A percentile compares a stretch with the other conserved stretches of the same genome.
Evolutionary conservation across 192 early-diverging fungal species (phyloP).

Genomic region (Podila horticola): DNA sequence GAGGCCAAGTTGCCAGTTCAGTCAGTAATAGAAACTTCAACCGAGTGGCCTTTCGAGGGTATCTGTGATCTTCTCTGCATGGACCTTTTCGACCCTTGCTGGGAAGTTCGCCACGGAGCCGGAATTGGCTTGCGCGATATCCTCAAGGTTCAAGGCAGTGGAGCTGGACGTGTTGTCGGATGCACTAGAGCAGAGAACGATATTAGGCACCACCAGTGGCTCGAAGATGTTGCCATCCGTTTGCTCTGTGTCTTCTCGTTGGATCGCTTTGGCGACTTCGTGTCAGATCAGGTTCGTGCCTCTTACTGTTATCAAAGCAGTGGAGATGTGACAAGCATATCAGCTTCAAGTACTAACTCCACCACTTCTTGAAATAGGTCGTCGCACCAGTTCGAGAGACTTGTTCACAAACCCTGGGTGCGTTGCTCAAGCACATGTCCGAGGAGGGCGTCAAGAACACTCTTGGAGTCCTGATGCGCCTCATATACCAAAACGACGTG

Average conservation of each 20-base stretch:
- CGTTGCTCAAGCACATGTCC: constrained; percentile 71
- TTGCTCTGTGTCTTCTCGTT: constrained; percentile 94
- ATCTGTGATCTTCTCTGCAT: constrained; percentile 67
- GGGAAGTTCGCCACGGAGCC: constrained; percentile 97
- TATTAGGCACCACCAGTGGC: constrained; percentile 75
- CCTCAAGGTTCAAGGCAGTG: constrained; percentile 85
- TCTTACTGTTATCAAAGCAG: no score
- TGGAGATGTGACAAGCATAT: no score
- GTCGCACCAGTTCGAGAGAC: constrained; percentile 97
- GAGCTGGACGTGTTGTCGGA: constrained; percentile 79
- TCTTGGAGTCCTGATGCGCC: constrained; percentile 73
- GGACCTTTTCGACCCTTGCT: constrained; percentile 74
- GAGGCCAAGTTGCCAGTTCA: constrained; percentile 69
- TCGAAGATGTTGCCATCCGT: constrained; percentile 90
- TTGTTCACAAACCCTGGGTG: constrained; percentile 85
- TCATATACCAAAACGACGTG: constrained; percentile 70
- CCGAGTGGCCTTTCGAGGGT: constrained; percentile 66
- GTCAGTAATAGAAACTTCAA: constrained; percentile 40
- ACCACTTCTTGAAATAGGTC: constrained; percentile 54
- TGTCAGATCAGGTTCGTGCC: constrained; percentile 79
- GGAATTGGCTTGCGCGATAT: constrained; percentile 93
- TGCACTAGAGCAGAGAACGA: constrained; percentile 66
- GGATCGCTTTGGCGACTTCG: constrained; percentile 98
- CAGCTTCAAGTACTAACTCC: no score
- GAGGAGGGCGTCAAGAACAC: constrained; percentile 67